Evolutionary conservation across 1,284 basidiomycete species (phyloP).

Genomic region (Fomitopsis palustris): DNA sequence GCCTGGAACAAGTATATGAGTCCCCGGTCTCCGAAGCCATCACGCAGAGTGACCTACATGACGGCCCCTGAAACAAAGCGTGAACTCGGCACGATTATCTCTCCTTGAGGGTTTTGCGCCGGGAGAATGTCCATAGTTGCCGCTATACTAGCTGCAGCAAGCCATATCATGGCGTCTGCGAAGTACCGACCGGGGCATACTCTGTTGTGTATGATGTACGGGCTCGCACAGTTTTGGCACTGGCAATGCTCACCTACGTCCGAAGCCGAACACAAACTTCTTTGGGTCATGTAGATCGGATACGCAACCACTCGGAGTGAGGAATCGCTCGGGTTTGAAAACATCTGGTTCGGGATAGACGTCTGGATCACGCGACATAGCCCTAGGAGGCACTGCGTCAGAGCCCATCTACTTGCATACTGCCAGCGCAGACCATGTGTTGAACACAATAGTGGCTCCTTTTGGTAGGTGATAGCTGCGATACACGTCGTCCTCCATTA

Average conservation of each 20-base stretch:
- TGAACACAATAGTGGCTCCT: conserved; percentile 20
- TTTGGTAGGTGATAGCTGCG: conserved; percentile 18
- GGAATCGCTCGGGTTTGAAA: conserved; percentile 13
- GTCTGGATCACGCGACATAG: conserved; percentile 17
- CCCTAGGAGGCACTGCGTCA: conserved; percentile 11
- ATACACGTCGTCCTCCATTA: conserved; percentile 18
- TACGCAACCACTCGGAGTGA: conserved; percentile 46
- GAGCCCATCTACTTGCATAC: too few relatives aligned
- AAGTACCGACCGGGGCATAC: conserved; percentile 21
- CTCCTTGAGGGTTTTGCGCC: conserved; percentile 7
- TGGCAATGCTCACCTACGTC: conserved; percentile 40
- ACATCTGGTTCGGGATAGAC: conserved; percentile 15
- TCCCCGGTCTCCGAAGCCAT: background rate
- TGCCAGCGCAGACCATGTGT: conserved; percentile 10
- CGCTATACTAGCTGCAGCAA: conserved; percentile 15
- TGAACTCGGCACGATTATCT: conserved; percentile 9
- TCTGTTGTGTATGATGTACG: background rate
- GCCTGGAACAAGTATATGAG: conserved; percentile 9
- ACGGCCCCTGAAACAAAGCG: conserved; percentile 5
- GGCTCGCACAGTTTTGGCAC: too few relatives aligned
- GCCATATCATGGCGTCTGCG: background rate
- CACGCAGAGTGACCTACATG: background rate
- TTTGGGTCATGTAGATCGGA: conserved; percentile 19
- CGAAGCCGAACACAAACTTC: conserved; percentile 20
- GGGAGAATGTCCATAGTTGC: conserved; percentile 14